These are phyloP conservation scores for Rhynchosporium agropyri DNA, from an alignment of 2,329 filamentous ascomycete genomes.

Conservation along the genomic window DNA sequence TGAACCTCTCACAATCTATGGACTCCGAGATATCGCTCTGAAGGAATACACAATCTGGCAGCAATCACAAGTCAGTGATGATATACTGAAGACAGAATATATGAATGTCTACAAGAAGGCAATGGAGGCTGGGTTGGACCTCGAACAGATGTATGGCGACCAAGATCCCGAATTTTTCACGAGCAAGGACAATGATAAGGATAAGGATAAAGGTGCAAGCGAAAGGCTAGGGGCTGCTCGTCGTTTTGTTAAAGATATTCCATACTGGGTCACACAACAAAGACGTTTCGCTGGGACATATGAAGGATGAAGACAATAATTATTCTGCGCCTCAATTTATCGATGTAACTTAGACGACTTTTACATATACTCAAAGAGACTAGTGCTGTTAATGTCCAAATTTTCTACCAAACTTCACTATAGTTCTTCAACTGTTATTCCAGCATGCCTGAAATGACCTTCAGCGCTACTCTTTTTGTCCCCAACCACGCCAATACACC, in stretches of 20 bases:
- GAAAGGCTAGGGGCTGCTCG: slow-evolving; percentile 41
- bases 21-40: background rate
- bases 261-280: slow-evolving; percentile 26
- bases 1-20: background rate
- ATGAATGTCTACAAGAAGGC: slow-evolving; percentile 36
- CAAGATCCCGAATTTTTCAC: slow-evolving; percentile 41
- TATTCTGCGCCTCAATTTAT: background rate
- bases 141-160: slow-evolving; percentile 41
- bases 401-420: slow-evolving; percentile 9
- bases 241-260: slow-evolving; percentile 42
- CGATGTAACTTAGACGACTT: background rate
- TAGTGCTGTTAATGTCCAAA: too few species aligned
- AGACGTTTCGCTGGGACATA: slow-evolving; percentile 7
- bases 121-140: slow-evolving; percentile 34
- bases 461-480: slow-evolving; percentile 29
- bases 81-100: slow-evolving; percentile 34
- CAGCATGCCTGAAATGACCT: slow-evolving; percentile 16
- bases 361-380: too few species aligned
- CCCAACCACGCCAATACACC: slow-evolving; percentile 35
- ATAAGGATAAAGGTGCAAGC: slow-evolving; percentile 9
- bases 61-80: slow-evolving; percentile 33
- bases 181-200: slow-evolving; percentile 27
- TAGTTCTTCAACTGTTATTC: slow-evolving; percentile 23
- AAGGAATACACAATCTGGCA: slow-evolving; percentile 39
- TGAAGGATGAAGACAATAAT: too few species aligned